phyloP scores from a whole-genome alignment of 176 grass and related monocot species.

The Sorghum bicolor region Sorghum_bicolor_NCBIv3 NC_012875.2:31735501-31736000 shows the following conservation, averaged over 20 bases:
- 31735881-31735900: slow-evolving; percentile 54
- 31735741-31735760: background rate
- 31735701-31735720: slow-evolving; percentile 4
- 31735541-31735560: slow-evolving; percentile 11
- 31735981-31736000: background rate
- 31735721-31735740: slow-evolving; percentile 27
- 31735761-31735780: slow-evolving; percentile 25
- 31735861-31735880: slow-evolving; percentile 72
- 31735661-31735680: background rate
- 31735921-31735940: slow-evolving; percentile 15
- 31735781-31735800: slow-evolving; percentile 19
- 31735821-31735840: slow-evolving; percentile 76
- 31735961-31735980: background rate
- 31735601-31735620: too few species aligned
- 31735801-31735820: slow-evolving; percentile 95
- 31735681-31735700: slow-evolving; percentile 13
- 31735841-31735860: slow-evolving; percentile 86
- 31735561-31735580: background rate
- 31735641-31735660: background rate
- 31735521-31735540: slow-evolving; percentile 92
- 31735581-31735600: background rate
- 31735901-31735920: slow-evolving; percentile 16
- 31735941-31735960: slow-evolving; percentile 4
- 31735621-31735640: slow-evolving; percentile 9
- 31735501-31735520: slow-evolving; percentile 93